Conservation (phyloP, 306 rosid genomes). For the Quercus dentata region DNA sequence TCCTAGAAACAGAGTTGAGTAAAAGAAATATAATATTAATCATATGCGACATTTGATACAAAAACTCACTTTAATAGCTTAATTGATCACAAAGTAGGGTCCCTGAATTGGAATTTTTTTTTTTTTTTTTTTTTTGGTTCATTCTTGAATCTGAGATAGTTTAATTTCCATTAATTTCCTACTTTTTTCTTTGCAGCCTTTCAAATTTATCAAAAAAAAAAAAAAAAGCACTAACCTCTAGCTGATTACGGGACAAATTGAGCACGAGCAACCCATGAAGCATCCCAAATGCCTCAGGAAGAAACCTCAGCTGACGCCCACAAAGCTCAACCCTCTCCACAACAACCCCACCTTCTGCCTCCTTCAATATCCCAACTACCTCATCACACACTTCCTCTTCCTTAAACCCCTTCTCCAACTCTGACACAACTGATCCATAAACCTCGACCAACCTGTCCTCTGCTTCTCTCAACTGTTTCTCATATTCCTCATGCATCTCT, state of each 20-base stretch:
- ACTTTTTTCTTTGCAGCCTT: too few relatives aligned
- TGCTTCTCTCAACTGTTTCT: slow-evolving; percentile 16
- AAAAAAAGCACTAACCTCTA: slow-evolving; percentile 22
- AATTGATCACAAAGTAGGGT: background rate
- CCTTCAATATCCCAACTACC: slow-evolving; percentile 30
- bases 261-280: slow-evolving; percentile 25
- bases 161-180: too few relatives aligned
- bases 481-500: slow-evolving; percentile 37
- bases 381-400: slow-evolving; percentile 10
- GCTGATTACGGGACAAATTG: slow-evolving; percentile 44
- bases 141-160: too few relatives aligned
- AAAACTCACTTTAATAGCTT: background rate
- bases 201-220: too few relatives aligned
- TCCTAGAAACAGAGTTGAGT: background rate
- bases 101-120: too few relatives aligned
- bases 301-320: slow-evolving; percentile 30
- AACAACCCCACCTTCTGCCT: slow-evolving; percentile 23
- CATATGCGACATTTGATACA: background rate
- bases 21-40: background rate
- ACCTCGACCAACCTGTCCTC: slow-evolving; percentile 33
- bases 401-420: slow-evolving; percentile 1
- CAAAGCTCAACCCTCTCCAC: slow-evolving; percentile 37
- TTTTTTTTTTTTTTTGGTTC: too few relatives aligned
- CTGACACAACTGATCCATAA: slow-evolving; percentile 19
- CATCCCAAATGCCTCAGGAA: slow-evolving; percentile 47